Conservation (phyloP, 768 basidiomycete genomes). For the Lanmaoa rubissima region DNA sequence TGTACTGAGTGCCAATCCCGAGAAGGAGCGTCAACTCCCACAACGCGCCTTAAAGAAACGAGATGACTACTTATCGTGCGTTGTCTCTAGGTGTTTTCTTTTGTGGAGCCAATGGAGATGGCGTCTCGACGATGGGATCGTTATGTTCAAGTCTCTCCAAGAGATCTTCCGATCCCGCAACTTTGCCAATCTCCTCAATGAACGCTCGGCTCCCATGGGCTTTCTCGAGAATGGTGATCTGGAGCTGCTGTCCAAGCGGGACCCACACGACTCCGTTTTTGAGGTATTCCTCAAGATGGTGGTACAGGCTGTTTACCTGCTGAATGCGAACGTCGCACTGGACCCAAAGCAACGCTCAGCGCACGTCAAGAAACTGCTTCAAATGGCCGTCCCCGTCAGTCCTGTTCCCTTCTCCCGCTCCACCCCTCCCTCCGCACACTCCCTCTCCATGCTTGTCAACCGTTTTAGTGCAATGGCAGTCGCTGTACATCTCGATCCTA, state of each 20-base stretch:
- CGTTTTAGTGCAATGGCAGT: conserved; percentile 73
- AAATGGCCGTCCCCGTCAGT: conserved; percentile 69
- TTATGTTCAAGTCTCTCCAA: conserved; percentile 60
- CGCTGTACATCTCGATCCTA: conserved; percentile 65
- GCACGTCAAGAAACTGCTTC: conserved; percentile 64
- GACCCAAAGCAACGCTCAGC: conserved; percentile 37
- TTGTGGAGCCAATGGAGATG: conserved; percentile 78
- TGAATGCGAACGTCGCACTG: conserved; percentile 33
- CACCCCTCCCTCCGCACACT: conserved; percentile 46
- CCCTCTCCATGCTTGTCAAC: conserved; percentile 79
- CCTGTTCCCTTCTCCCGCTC: conserved; percentile 61
- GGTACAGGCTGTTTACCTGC: conserved; percentile 49
- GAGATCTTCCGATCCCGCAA: conserved; percentile 76
- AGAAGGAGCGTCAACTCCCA: conserved; percentile 40
- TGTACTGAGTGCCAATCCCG: conserved; percentile 48
- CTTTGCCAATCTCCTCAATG: conserved; percentile 66
- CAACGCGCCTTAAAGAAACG: conserved; percentile 46
- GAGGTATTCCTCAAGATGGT: conserved; percentile 81
- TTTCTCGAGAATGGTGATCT: conserved; percentile 63
- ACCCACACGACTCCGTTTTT: conserved; percentile 67
- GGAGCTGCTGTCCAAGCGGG: conserved; percentile 47
- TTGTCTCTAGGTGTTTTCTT: conserved; percentile 72
- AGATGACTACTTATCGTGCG: conserved; percentile 67
- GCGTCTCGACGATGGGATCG: conserved; percentile 55
- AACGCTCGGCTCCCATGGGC: conserved; percentile 62